A percentile compares a stretch with the other conserved stretches of the same genome.
Evolutionary conservation across 2,329 filamentous ascomycete species (phyloP).

Genomic region (Colletotrichum tofieldiae): DNA sequence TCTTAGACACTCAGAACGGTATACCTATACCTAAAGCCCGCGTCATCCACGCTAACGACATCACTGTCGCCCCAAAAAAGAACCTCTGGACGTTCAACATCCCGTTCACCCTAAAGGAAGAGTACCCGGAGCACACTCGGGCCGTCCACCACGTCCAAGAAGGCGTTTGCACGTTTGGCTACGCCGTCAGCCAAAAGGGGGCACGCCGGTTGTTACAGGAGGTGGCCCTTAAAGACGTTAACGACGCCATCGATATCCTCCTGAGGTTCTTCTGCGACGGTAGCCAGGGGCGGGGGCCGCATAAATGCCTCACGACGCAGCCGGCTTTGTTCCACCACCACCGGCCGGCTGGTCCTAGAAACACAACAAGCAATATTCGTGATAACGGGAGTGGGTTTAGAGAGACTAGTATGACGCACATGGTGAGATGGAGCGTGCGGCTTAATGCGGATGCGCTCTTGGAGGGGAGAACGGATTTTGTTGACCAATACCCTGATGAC

Average conservation of each 20-base stretch:
- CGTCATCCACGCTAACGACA: constrained; percentile 52
- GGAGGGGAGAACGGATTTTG: constrained; percentile 50
- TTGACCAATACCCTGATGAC: constrained; percentile 50
- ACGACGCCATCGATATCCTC: constrained; percentile 60
- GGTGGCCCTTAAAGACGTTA: constrained; percentile 59
- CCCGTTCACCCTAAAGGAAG: constrained; percentile 53
- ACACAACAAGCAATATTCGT: constrained; percentile 55
- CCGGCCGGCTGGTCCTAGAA: constrained; percentile 54
- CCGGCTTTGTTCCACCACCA: constrained; percentile 64
- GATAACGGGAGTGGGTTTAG: constrained; percentile 50
- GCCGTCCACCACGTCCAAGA: constrained; percentile 59
- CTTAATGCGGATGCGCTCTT: constrained; percentile 58
- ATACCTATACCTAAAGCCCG: constrained; percentile 48
- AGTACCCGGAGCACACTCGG: constrained; percentile 60
- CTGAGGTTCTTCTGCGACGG: constrained; percentile 64
- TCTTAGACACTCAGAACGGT: constrained; percentile 27
- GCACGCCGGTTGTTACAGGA: constrained; percentile 60
- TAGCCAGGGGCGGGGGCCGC: constrained; percentile 49
- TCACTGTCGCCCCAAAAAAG: constrained; percentile 53
- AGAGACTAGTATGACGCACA: constrained; percentile 51
- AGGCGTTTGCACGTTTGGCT: constrained; percentile 59
- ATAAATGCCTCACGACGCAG: constrained; percentile 58
- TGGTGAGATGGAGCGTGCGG: constrained; percentile 58
- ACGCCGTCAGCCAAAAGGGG: constrained; percentile 61
- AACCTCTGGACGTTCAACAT: constrained; percentile 54